Evolutionary conservation across 108 stramenopile genomes (phyloP).

Genomic region (Stephanodiscus minutulus): DNA sequence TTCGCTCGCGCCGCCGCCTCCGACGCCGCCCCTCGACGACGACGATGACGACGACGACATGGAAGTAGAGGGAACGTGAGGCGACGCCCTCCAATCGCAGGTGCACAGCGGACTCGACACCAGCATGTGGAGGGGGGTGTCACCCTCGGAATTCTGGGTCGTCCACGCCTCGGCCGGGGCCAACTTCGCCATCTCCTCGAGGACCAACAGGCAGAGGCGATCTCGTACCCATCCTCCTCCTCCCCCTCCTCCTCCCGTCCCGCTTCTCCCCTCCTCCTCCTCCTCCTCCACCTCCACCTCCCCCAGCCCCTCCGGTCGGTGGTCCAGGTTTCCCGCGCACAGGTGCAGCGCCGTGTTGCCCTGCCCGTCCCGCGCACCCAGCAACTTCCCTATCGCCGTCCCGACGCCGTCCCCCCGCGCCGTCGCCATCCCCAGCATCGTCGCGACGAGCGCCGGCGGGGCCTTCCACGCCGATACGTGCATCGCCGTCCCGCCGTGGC

Average conservation of each 20-base stretch:
- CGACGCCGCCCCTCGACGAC: conserved; percentile 7
- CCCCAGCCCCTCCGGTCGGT: neutral
- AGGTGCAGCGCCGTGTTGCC: conserved; percentile 65
- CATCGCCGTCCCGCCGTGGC: conserved; percentile 38
- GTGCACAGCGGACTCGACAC: conserved; percentile 51
- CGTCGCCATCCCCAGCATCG: conserved; percentile 54
- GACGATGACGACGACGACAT: conserved; percentile 1
- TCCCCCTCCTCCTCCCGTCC: neutral
- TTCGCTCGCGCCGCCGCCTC: conserved; percentile 6
- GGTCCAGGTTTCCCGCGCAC: conserved; percentile 52
- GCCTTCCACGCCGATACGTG: conserved; percentile 59
- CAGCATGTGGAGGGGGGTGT: conserved; percentile 60
- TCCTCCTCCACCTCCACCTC: neutral
- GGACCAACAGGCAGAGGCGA: conserved; percentile 28
- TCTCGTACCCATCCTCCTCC: neutral
- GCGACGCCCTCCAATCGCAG: conserved; percentile 9
- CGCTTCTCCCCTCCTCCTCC: neutral
- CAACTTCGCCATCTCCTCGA: conserved; percentile 44
- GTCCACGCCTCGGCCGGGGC: conserved; percentile 47
- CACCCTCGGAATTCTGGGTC: conserved; percentile 56
- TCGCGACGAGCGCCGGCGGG: conserved; percentile 40
- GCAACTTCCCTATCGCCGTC: conserved; percentile 21
- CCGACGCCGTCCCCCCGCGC: neutral
- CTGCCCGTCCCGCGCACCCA: conserved; percentile 38
- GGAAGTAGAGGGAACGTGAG: neutral